Conservation (phyloP, 495 filamentous ascomycete genomes). For the Immersiella caudata region DNA sequence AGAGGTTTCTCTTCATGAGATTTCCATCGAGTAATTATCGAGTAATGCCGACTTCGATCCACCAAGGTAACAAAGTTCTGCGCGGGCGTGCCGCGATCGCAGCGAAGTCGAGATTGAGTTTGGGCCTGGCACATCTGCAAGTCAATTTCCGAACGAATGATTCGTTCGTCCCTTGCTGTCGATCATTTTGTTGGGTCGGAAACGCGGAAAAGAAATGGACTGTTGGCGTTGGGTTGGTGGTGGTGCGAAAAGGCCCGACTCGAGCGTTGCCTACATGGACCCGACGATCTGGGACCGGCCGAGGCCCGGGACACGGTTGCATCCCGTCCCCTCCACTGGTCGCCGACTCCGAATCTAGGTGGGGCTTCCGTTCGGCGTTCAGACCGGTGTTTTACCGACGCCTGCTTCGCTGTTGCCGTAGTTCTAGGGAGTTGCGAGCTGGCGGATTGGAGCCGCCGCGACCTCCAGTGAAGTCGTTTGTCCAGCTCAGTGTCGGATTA, state of each 20-base stretch:
- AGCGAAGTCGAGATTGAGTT: too few species aligned
- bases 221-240: background rate
- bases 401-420: too few species aligned
- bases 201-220: background rate
- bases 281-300: constrained; percentile 9
- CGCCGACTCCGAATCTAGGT: background rate
- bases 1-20: background rate
- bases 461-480: too few species aligned
- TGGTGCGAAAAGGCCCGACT: constrained; percentile 6
- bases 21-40: background rate
- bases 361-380: background rate
- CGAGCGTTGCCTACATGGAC: constrained; percentile 1
- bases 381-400: too few species aligned
- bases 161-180: background rate
- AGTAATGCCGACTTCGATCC: background rate
- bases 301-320: background rate
- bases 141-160: background rate
- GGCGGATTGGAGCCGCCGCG: too few species aligned
- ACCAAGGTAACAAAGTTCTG: background rate
- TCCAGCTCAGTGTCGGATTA: too few species aligned
- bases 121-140: background rate
- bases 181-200: background rate
- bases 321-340: background rate
- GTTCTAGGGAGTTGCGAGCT: too few species aligned
- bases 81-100: too few species aligned